Conservation (phyloP, 202 grass and related monocot genomes). For the Panicum virgatum region DNA sequence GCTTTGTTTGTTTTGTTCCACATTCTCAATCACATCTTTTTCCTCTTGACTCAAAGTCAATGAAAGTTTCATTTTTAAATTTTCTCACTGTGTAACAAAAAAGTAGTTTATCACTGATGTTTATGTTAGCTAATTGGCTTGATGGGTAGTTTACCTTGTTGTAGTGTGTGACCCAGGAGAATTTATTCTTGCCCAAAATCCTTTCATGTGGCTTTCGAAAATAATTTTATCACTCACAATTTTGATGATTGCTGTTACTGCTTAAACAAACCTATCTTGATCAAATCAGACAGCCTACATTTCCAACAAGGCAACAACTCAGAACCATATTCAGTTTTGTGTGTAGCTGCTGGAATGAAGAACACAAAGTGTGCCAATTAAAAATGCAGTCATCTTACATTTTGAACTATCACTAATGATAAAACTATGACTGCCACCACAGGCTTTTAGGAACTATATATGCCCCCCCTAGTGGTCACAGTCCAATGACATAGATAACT, state of each 20-base stretch:
- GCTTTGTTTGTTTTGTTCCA: not conserved
- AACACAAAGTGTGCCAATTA: not conserved
- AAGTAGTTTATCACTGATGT: not conserved
- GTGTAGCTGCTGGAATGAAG: not conserved
- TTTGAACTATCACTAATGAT: not conserved
- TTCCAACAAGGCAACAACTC: not conserved
- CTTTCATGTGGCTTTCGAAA: not conserved
- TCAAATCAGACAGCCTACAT: not conserved
- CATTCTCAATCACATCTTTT: not conserved
- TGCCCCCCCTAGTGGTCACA: not conserved
- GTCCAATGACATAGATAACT: not conserved
- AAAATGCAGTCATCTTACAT: not conserved
- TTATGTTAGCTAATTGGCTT: not conserved
- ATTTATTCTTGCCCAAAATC: not conserved
- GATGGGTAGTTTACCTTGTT: not conserved
- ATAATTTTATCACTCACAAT: not conserved
- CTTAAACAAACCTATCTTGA: not conserved
- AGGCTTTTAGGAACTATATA: not conserved
- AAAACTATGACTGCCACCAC: not conserved
- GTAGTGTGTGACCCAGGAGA: no score
- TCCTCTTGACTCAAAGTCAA: no score
- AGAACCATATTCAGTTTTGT: not conserved
- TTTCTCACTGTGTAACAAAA: not conserved
- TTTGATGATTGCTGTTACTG: not conserved
- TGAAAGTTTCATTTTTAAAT: not conserved